These are phyloP conservation scores for Psilocybe mexicana DNA, from an alignment of 1,284 basidiomycete genomes.

Conservation along the genomic window DNA sequence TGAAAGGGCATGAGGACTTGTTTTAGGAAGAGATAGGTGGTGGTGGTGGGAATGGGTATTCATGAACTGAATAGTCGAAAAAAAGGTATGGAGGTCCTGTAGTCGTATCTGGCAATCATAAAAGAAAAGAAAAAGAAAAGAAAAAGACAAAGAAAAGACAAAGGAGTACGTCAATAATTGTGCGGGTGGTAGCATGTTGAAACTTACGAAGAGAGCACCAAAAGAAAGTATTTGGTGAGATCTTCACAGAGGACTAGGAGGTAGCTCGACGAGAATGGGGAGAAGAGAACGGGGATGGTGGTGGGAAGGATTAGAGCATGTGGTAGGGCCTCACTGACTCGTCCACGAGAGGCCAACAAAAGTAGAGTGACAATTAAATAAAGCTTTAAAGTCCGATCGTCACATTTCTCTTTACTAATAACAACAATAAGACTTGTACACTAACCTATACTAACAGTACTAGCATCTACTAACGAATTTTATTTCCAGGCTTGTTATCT, in stretches of 20 bases:
- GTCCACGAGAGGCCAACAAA: constrained; percentile 25
- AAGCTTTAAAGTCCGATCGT: constrained; percentile 1
- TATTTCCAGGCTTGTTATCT: neutral
- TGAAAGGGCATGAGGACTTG: too few species aligned
- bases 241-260: constrained; percentile 26
- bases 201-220: constrained; percentile 28
- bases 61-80: constrained; percentile 18
- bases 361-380: neutral
- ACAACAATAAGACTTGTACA: too few species aligned
- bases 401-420: neutral
- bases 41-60: constrained; percentile 16
- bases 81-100: constrained; percentile 4
- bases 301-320: constrained; percentile 22
- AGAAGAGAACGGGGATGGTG: neutral
- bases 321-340: constrained; percentile 26
- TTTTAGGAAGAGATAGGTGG: too few species aligned
- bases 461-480: neutral
- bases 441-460: neutral
- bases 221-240: constrained; percentile 21
- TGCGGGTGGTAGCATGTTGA: neutral
- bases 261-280: constrained; percentile 21
- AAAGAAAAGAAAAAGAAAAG: constrained; percentile 8
- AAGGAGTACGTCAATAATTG: neutral
- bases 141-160: neutral
- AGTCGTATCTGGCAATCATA: constrained; percentile 23